These are phyloP conservation scores for Zopfia rhizophila DNA, from an alignment of 2,329 filamentous ascomycete species.

Conservation along the genomic window DNA sequence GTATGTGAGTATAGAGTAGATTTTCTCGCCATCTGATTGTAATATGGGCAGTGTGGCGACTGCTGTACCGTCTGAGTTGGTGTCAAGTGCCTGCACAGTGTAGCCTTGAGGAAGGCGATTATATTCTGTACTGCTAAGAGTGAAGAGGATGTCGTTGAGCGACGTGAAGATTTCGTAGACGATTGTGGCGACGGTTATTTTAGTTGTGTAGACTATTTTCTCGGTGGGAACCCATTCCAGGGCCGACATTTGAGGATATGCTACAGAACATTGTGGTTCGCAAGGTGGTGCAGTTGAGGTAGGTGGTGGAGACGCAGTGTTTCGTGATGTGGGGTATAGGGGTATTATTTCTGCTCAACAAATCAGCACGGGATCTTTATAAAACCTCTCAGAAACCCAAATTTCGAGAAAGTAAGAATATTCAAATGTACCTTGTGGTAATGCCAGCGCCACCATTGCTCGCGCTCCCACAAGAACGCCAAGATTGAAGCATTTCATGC, in stretches of 20 bases:
- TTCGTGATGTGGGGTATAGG: background rate
- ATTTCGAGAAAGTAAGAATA: background rate
- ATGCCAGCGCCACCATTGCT: background rate
- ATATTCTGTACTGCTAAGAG: constrained; percentile 10
- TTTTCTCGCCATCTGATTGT: constrained; percentile 6
- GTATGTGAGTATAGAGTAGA: constrained; percentile 19
- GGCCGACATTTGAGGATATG: constrained; percentile 3
- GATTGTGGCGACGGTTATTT: constrained; percentile 30
- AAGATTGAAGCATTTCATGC: background rate
- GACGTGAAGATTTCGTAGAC: constrained; percentile 10
- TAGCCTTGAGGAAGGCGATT: constrained; percentile 16
- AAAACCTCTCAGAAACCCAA: background rate
- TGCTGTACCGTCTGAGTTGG: constrained; percentile 18
- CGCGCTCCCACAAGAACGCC: background rate
- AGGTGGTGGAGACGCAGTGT: background rate
- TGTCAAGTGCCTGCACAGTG: constrained; percentile 13
- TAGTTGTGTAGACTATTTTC: constrained; percentile 27
- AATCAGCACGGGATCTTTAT: too few relatives aligned
- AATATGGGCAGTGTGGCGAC: constrained; percentile 15
- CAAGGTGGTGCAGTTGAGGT: background rate
- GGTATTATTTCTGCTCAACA: background rate
- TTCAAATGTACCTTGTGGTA: background rate
- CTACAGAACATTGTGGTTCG: background rate
- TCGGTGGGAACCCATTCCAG: constrained; percentile 29
- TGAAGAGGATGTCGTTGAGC: constrained; percentile 6